phyloP scores from a whole-genome alignment of 2,329 filamentous ascomycete genomes.

The Penicillium corylophilum region DNA sequence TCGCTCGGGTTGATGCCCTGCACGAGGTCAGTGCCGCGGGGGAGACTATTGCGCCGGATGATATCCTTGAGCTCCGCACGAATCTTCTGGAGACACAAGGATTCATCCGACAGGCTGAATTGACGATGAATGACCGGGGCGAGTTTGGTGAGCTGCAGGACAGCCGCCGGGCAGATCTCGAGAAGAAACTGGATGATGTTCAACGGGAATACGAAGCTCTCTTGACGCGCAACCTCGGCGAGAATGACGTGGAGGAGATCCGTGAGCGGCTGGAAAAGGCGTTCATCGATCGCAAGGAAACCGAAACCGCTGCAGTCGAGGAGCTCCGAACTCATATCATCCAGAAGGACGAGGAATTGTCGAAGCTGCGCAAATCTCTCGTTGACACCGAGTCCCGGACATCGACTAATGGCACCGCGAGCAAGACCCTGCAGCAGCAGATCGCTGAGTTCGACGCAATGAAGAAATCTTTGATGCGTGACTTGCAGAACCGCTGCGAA shows the following conservation, averaged over 20 bases:
- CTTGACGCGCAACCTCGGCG: conserved; percentile 73
- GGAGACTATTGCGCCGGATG: conserved; percentile 76
- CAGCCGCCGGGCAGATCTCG: conserved; percentile 68
- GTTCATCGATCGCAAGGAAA: conserved; percentile 72
- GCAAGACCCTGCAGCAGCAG: conserved; percentile 92
- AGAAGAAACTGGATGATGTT: conserved; percentile 69
- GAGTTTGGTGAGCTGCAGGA: conserved; percentile 64
- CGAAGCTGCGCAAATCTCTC: conserved; percentile 74
- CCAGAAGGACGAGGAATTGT: conserved; percentile 77
- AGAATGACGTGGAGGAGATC: conserved; percentile 78
- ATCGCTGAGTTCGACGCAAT: conserved; percentile 98
- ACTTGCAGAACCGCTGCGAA: conserved; percentile 97
- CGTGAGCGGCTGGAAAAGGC: conserved; percentile 75
- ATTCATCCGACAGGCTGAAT: conserved; percentile 86
- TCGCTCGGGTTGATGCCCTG: conserved; percentile 77
- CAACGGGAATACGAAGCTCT: conserved; percentile 84
- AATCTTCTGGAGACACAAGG: conserved; percentile 86
- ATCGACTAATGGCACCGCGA: conserved; percentile 58
- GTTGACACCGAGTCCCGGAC: conserved; percentile 63
- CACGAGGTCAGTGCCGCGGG: conserved; percentile 74
- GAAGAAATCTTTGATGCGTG: conserved; percentile 99
- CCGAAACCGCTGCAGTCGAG: conserved; percentile 69
- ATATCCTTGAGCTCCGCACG: conserved; percentile 72
- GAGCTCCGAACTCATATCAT: conserved; percentile 74
- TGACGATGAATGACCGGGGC: conserved; percentile 72